These are phyloP conservation scores for Magnaporthiopsis rhizophila DNA, from an alignment of 2,329 filamentous ascomycete species.

Conservation along the genomic window DNA sequence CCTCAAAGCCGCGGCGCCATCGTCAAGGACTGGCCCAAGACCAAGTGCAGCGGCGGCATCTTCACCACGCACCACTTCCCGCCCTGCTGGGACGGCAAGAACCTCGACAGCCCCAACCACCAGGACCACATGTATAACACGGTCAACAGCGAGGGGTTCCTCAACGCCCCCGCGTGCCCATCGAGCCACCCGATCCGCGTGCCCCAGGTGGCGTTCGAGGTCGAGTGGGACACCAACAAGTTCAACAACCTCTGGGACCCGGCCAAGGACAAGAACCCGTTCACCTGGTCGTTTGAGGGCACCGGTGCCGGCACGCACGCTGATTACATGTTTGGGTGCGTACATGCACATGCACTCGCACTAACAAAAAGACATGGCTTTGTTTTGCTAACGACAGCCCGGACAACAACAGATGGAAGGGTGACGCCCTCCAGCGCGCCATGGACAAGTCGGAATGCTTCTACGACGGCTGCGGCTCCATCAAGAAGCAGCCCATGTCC, in stretches of 20 bases:
- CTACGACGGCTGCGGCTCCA: slow-evolving; percentile 25
- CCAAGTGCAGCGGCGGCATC: slow-evolving; percentile 13
- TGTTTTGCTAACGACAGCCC: slow-evolving; percentile 3
- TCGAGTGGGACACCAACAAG: slow-evolving; percentile 25
- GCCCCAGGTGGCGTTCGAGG: slow-evolving; percentile 14
- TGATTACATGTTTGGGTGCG: slow-evolving; percentile 23
- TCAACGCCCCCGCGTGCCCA: slow-evolving; percentile 15
- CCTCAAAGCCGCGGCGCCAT: slow-evolving; percentile 11
- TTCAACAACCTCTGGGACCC: slow-evolving; percentile 22
- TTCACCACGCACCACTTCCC: slow-evolving; percentile 17
- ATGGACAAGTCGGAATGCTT: slow-evolving; percentile 32
- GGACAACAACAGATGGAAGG: slow-evolving; percentile 17
- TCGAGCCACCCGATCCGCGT: slow-evolving; percentile 13
- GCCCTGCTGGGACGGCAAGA: slow-evolving; percentile 36
- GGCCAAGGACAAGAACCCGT: slow-evolving; percentile 17
- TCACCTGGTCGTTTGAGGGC: slow-evolving; percentile 19
- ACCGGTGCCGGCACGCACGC: slow-evolving; percentile 24
- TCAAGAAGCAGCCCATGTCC: slow-evolving; percentile 24
- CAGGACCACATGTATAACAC: slow-evolving; percentile 29
- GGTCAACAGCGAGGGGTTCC: slow-evolving; percentile 16
- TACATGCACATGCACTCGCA: too few relatives aligned
- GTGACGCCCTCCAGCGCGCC: slow-evolving; percentile 22
- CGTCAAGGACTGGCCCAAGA: slow-evolving; percentile 11
- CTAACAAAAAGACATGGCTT: slow-evolving; percentile 9
- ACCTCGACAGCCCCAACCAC: slow-evolving; percentile 33